Conservation (phyloP, 257 asterid genomes). For the Solanum ahanhuiri region DNA sequence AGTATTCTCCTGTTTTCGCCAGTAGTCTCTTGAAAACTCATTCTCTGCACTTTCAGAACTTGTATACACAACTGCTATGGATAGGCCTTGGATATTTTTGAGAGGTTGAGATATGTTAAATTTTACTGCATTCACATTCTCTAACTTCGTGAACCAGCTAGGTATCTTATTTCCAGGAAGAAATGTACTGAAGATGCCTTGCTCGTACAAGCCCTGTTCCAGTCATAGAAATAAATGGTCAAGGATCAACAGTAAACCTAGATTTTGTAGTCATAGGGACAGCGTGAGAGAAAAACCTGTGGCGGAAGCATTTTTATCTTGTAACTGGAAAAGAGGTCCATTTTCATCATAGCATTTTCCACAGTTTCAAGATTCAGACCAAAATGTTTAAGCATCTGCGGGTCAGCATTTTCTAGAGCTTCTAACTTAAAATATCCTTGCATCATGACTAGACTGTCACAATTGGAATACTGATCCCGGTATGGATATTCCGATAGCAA, state of each 20-base stretch:
- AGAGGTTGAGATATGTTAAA: not conserved
- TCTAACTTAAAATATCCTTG: not conserved
- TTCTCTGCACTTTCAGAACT: not conserved
- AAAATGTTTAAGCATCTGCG: not conserved
- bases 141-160: not conserved
- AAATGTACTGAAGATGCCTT: slow-evolving; percentile 1
- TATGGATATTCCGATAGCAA: not conserved
- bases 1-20: not conserved
- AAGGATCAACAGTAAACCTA: not conserved
- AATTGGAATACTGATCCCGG: not conserved
- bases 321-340: not conserved
- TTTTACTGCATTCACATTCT: not conserved
- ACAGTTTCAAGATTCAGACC: not conserved
- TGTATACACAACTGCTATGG: not conserved
- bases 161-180: slow-evolving; percentile 1
- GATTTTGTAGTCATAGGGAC: not conserved
- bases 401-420: not conserved
- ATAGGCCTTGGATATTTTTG: not conserved
- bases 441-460: not conserved
- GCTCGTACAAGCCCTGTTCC: not conserved
- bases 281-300: not conserved
- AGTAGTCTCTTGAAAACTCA: not conserved
- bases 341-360: not conserved
- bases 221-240: not conserved
- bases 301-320: not conserved